Evolutionary conservation across 345 rosid species (phyloP).

Genomic region (Leavenworthia alabamica): DNA sequence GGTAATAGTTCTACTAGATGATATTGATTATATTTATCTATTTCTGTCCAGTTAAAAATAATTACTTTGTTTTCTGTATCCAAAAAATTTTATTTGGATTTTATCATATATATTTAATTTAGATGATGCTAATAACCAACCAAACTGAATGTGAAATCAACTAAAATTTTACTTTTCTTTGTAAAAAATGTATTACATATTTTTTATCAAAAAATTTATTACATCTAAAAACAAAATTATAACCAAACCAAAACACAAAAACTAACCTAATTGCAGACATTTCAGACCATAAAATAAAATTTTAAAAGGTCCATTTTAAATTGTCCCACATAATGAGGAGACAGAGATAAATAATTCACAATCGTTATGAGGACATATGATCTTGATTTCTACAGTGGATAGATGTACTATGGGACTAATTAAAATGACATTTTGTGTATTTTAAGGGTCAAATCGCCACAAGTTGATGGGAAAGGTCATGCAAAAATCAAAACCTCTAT

Average conservation of each 20-base stretch:
- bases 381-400: conserved; percentile 27
- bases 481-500: conserved; percentile 25
- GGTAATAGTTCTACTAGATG: neutral
- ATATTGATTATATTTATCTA: neutral
- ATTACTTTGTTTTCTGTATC: neutral
- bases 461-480: conserved; percentile 44
- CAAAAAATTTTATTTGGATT: neutral
- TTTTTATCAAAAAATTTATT: neutral
- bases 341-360: conserved; percentile 9
- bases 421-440: conserved; percentile 31
- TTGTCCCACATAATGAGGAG: conserved; percentile 26
- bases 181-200: neutral
- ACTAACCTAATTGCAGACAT: neutral
- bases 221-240: neutral
- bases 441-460: conserved; percentile 45
- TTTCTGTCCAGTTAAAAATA: neutral
- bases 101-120: no score
- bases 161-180: neutral
- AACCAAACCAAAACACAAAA: neutral
- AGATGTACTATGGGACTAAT: conserved; percentile 27
- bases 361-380: conserved; percentile 31
- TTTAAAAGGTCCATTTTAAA: neutral
- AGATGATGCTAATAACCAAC: neutral
- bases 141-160: neutral
- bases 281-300: neutral